Base-by-base conservation (phyloP, 2,329 filamentous ascomycete species). In the Stachybotrys elegans region DNA sequence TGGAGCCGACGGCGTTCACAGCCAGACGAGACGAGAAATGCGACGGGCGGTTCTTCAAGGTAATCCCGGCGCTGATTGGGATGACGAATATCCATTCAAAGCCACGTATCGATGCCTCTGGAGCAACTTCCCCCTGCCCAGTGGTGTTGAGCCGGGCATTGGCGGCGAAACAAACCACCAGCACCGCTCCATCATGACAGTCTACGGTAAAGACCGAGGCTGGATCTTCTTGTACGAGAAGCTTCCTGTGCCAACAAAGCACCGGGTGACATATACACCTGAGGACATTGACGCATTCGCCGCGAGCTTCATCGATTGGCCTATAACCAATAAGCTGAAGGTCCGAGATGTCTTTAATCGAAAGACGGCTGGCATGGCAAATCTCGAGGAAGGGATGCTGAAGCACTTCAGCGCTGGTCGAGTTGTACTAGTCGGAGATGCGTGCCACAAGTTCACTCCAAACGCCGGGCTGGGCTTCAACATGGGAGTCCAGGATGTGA, bases 1-100 rank as follows among this genome's bases (percentile, higher is more conserved):
- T 21, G 68, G 67, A 12, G 61, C 64, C 13, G 68, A 71, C 48
- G 68, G 68, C 6, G 62, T 67, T 12, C 60, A 66, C 40, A 69
- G 65, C 46, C 53, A 46, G 5, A 53, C 61, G 3, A 59, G 66
- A 5, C 44, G 51, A 27, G 52, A 58, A 34, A 65, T 69, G 22
- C 38, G 38, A 16, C 4, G n/a, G 31, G 31, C 31, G 8, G 31
- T 16, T 7, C 19, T 34, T 8, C 31, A 17, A 9, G n/a, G n/a
- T 16, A 16, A 34, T 16, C 31, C 31, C 8, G n/a, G n/a, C 8
- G 31, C 31, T 8, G 31, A 34, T 8, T 34, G 31, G 31, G 31
- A 34, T 17, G 31, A 34, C 31, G 31, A 34, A 16, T 34, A 12
- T 17, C 31, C 31, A 7, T 34, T 34, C 31, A 8, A 34, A 34